Percentiles rank a stretch among this genome's conserved stretches.
These are phyloP conservation scores for sweet orange (Citrus sinensis) DNA, from an alignment of 345 rosid genomes.

Conservation along the genomic window DVS_A1.0 CM039168.1:4344001-4344500, in stretches of 20 bases:
- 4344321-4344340: conserved; percentile 16
- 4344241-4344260: conserved; percentile 64
- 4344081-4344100: conserved; percentile 22
- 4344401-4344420: background rate
- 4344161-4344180: conserved; percentile 53
- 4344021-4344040: conserved; percentile 79
- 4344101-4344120: conserved; percentile 62
- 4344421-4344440: background rate
- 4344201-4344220: conserved; percentile 56
- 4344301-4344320: conserved; percentile 35
- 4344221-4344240: conserved; percentile 57
- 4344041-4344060: conserved; percentile 64
- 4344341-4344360: background rate
- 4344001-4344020: conserved; percentile 57
- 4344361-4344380: background rate
- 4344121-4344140: conserved; percentile 58
- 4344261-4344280: conserved; percentile 32
- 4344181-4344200: conserved; percentile 52
- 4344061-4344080: conserved; percentile 15
- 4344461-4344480: background rate
- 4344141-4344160: conserved; percentile 67
- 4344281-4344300: conserved; percentile 41
- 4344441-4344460: conserved; percentile 1
- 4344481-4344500: background rate
- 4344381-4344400: background rate